These are phyloP conservation scores for Microcyclospora pomicola DNA, from an alignment of 2,329 filamentous ascomycete genomes.

Conservation along the genomic window DNA sequence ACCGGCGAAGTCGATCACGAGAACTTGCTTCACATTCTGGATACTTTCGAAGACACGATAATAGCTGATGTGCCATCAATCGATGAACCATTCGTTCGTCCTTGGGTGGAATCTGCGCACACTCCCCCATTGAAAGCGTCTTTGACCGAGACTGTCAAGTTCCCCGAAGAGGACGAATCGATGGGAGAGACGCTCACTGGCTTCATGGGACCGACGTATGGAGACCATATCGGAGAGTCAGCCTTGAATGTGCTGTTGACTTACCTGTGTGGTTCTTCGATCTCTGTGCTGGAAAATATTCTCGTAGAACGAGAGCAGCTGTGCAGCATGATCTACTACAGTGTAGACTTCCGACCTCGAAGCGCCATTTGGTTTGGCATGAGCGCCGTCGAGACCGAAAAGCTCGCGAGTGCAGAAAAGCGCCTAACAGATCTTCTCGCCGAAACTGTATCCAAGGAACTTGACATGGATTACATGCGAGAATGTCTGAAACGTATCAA, in stretches of 20 bases:
- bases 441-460: slow-evolving; percentile 62
- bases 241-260: slow-evolving; percentile 69
- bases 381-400: slow-evolving; percentile 74
- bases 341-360: slow-evolving; percentile 65
- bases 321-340: slow-evolving; percentile 71
- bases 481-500: slow-evolving; percentile 76
- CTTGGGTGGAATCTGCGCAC: slow-evolving; percentile 81
- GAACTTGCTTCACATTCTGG: slow-evolving; percentile 65
- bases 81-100: slow-evolving; percentile 64
- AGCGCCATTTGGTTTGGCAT: slow-evolving; percentile 76
- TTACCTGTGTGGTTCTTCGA: slow-evolving; percentile 86
- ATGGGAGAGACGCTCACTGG: slow-evolving; percentile 75
- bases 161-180: slow-evolving; percentile 93
- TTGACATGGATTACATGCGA: slow-evolving; percentile 81
- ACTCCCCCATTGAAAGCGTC: slow-evolving; percentile 60
- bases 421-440: slow-evolving; percentile 72
- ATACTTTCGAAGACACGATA: slow-evolving; percentile 79
- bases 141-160: slow-evolving; percentile 65
- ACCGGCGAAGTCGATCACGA: slow-evolving; percentile 83
- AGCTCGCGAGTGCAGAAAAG: slow-evolving; percentile 70
- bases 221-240: slow-evolving; percentile 43
- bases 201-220: slow-evolving; percentile 76
- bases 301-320: slow-evolving; percentile 89
- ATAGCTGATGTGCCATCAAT: slow-evolving; percentile 65
- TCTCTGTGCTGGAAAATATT: slow-evolving; percentile 79